These are phyloP conservation scores for Fraxinus americana DNA, from an alignment of 257 asterid species.

Conservation along the genomic window DNA sequence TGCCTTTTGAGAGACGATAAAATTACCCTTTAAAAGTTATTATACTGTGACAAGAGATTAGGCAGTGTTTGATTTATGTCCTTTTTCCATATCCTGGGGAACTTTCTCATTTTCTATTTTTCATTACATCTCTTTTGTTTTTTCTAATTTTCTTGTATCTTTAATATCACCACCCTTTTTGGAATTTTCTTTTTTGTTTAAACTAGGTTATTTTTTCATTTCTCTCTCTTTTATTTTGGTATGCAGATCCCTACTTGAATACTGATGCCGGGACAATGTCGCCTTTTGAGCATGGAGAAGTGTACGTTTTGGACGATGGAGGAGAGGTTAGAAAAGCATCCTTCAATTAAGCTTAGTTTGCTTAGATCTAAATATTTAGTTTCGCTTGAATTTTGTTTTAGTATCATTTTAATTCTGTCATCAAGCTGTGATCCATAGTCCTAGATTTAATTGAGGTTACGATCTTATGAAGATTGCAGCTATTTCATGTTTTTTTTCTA, in stretches of 20 bases:
- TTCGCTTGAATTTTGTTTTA: background rate
- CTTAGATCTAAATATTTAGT: background rate
- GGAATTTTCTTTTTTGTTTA: background rate
- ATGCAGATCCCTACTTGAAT: constrained; percentile 88
- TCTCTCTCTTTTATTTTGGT: background rate
- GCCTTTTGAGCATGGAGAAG: constrained; percentile 97
- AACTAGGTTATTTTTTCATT: background rate
- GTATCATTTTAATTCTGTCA: background rate
- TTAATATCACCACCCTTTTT: background rate
- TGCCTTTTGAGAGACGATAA: background rate
- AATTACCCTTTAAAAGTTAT: background rate
- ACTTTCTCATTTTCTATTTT: background rate
- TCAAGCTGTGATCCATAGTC: background rate
- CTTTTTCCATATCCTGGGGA: background rate
- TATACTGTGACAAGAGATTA: background rate
- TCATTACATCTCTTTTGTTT: background rate
- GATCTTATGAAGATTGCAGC: constrained; percentile 3
- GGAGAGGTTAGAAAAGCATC: constrained; percentile 74
- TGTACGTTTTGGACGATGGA: constrained; percentile 89
- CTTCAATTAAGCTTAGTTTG: constrained; percentile 13
- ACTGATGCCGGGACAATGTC: constrained; percentile 98
- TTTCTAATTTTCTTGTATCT: background rate
- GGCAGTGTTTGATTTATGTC: background rate
- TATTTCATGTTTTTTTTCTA: background rate
- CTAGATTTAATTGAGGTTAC: background rate